Conservation (phyloP, 805 yeast genomes). For the Kuraishia floccosa region DNA sequence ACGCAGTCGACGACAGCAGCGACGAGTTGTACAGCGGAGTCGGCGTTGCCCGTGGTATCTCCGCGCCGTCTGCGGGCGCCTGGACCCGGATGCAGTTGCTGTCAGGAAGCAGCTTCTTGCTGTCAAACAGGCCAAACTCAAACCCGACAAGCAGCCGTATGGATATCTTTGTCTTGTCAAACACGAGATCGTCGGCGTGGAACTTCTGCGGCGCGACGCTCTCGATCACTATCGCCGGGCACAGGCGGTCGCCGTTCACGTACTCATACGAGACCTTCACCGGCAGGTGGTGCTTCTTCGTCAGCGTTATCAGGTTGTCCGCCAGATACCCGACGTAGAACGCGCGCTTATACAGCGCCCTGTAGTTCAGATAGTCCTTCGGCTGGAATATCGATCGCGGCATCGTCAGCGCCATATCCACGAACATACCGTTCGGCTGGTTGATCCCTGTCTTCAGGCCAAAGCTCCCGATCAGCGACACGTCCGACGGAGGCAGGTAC, state of each 20-base stretch:
- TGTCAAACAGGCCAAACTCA: slow-evolving; percentile 59
- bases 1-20: slow-evolving; percentile 55
- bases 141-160: slow-evolving; percentile 68
- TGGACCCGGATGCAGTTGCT: slow-evolving; percentile 76
- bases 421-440: slow-evolving; percentile 46
- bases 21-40: slow-evolving; percentile 87
- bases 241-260: slow-evolving; percentile 63
- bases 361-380: slow-evolving; percentile 83
- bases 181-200: slow-evolving; percentile 41
- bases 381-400: slow-evolving; percentile 64
- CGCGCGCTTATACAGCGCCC: slow-evolving; percentile 84
- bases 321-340: slow-evolving; percentile 78
- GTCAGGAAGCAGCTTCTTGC: slow-evolving; percentile 67
- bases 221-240: slow-evolving; percentile 62
- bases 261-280: slow-evolving; percentile 52
- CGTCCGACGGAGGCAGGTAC: slow-evolving; percentile 58
- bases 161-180: slow-evolving; percentile 54
- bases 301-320: slow-evolving; percentile 41
- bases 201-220: slow-evolving; percentile 31
- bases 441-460: slow-evolving; percentile 75
- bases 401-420: slow-evolving; percentile 80
- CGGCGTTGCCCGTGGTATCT: slow-evolving; percentile 37
- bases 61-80: slow-evolving; percentile 18
- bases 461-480: slow-evolving; percentile 80
- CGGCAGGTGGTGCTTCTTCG: slow-evolving; percentile 46